Percentiles rank a stretch among this genome's conserved stretches.
Evolutionary conservation across 23 red algal species (phyloP).

Genomic region (Gracilaria caudata): DNA sequence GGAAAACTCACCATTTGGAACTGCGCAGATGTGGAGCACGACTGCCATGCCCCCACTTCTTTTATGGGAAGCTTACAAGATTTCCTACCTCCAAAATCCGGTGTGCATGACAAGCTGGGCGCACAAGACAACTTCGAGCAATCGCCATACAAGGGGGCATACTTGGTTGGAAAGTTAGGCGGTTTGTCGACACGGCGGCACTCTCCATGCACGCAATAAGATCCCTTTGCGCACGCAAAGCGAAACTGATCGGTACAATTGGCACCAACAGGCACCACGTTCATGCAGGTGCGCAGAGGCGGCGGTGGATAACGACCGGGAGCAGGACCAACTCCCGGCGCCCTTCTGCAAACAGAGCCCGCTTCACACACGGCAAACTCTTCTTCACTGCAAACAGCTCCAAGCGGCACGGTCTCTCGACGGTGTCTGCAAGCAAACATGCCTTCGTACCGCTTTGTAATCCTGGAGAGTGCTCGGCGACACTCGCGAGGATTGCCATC

Average conservation of each 20-base stretch:
- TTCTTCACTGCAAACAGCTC: background rate
- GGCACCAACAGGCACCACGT: background rate
- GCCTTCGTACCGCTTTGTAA: background rate
- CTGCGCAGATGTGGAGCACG: background rate
- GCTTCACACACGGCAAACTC: background rate
- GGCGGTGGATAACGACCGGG: background rate
- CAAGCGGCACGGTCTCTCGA: background rate
- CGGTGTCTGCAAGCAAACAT: background rate
- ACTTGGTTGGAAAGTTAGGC: background rate
- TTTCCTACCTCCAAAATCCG: background rate
- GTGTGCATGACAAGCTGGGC: background rate
- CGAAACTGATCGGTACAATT: slow-evolving; percentile 1
- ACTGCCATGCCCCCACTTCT: background rate
- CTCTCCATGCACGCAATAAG: background rate
- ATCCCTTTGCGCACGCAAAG: background rate
- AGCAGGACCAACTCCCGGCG: background rate
- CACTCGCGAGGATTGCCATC: background rate
- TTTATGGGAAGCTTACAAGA: background rate
- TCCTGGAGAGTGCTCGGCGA: background rate
- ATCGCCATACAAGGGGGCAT: background rate
- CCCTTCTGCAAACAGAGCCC: background rate
- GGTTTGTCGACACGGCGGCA: background rate
- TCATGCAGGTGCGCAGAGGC: background rate
- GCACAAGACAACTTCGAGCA: background rate
- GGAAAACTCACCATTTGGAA: background rate